Evolutionary conservation across 306 rosid genomes (phyloP).

Genomic region (Rubus parviflorus): DNA sequence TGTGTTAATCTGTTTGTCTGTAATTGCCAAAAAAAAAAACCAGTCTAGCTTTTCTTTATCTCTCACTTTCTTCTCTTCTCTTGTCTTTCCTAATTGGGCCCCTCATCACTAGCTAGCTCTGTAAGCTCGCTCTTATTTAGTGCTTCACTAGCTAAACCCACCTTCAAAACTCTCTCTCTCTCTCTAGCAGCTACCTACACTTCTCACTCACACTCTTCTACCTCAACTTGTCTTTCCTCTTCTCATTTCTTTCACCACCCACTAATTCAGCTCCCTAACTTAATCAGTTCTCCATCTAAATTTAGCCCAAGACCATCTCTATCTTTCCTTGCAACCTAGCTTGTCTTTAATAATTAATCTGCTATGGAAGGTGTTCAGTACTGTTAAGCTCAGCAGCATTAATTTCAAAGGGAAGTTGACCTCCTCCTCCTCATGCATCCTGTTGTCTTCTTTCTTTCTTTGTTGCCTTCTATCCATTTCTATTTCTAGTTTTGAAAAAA

Average conservation of each 20-base stretch:
- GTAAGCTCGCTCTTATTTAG: conserved; percentile 40
- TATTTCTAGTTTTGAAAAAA: background rate
- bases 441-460: conserved; percentile 1
- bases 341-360: background rate
- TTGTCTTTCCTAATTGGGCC: conserved; percentile 14
- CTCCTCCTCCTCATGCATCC: background rate
- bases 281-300: background rate
- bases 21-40: conserved; percentile 21
- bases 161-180: conserved; percentile 21
- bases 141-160: conserved; percentile 43
- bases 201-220: background rate
- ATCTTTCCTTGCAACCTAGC: background rate
- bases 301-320: background rate
- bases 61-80: background rate
- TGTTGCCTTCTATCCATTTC: background rate
- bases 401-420: background rate
- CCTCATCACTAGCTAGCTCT: background rate
- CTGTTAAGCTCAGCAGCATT: background rate
- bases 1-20: conserved; percentile 39
- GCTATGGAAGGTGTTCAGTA: conserved; percentile 8
- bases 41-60: background rate
- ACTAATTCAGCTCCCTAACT: conserved; percentile 5
- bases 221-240: background rate
- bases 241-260: background rate
- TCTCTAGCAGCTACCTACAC: conserved; percentile 18